phyloP scores from a whole-genome alignment of 192 early-diverging fungal genomes.

The Dissophora globulifera region DNA sequence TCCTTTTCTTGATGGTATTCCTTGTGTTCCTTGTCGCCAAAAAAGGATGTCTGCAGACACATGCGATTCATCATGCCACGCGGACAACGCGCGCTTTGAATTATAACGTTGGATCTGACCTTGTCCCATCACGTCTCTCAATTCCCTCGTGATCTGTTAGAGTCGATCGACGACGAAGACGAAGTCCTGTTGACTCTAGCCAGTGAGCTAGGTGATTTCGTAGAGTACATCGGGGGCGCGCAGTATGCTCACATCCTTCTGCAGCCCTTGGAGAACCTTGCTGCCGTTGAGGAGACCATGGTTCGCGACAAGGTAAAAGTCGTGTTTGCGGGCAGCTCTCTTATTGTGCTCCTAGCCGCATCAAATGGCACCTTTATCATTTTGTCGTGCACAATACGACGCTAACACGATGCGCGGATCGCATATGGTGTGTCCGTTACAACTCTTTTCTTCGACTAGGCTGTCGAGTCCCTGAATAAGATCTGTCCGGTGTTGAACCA shows the following conservation, averaged over 20 bases:
- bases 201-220: conserved; percentile 93
- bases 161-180: conserved; percentile 99
- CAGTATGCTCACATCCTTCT: conserved; percentile 88
- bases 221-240: conserved; percentile 92
- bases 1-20: conserved; percentile 96
- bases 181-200: conserved; percentile 94
- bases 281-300: conserved; percentile 96
- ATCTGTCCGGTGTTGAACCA: conserved; percentile 79
- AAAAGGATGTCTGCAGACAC: no score
- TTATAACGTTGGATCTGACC: no score
- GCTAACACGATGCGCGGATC: no score
- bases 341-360: not conserved
- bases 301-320: conserved; percentile 93
- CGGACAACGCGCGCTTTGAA: no score
- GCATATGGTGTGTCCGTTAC: no score
- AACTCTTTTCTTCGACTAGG: no score
- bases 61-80: no score
- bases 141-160: conserved; percentile 61
- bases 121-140: no score
- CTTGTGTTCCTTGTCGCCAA: no score
- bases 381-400: no score
- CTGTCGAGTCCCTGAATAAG: conserved; percentile 94
- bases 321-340: not conserved
- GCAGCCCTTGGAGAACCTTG: conserved; percentile 94
- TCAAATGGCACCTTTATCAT: no score